Evolutionary conservation across 495 filamentous ascomycete species (phyloP), one percentile per base, ranked within the genome.

Genomic region (Cairneyella variabilis): DNA sequence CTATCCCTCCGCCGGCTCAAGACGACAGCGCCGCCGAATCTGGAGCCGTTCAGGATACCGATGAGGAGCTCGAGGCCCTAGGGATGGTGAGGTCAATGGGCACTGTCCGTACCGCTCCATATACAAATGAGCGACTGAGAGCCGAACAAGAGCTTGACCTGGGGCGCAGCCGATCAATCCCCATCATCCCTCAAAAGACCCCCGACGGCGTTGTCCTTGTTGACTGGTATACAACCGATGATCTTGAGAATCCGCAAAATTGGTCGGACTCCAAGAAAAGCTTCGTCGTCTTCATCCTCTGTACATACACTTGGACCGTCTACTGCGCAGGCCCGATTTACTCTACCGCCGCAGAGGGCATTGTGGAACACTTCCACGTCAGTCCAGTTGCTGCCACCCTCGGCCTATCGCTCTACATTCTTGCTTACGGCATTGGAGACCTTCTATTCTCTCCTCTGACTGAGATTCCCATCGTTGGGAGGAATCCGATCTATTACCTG

Each of bases 401-500:
- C 1, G 69, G 71, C 39, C 69, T 72, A 51, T 74, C 76, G 3
- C 47, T 82, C 6, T 85, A 76, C 48, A 66, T 86, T 2, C 65
- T 84, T 20, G 22, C 81, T 76, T 84, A 84, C 53, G 81, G 76
- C 3, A 53, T 69, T 14, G 83, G 74, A 3, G 58, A 69, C 1
- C 58, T 74, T 53, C 51, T 75, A 17, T 68, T 70, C 38, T 68
- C 63, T 17, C 63, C 61, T 18, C 49, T 63, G 6, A 64, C 62
- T 1, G 72, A 89, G 73, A 84, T 92, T 58, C 89, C 85, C 57
- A 83, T 84, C 12, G 59, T 68, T 26, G 65, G 67, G 6, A 75
- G 87, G 27, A 72, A 85, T 48, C 77, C 78, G 4, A 82, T 90
- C 43, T 90, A 90, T 58, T 72, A 89, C 41, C 58, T 69, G 30